Evolutionary conservation across 2,329 filamentous ascomycete species (phyloP).

Genomic region (Cercospora janseana): DNA sequence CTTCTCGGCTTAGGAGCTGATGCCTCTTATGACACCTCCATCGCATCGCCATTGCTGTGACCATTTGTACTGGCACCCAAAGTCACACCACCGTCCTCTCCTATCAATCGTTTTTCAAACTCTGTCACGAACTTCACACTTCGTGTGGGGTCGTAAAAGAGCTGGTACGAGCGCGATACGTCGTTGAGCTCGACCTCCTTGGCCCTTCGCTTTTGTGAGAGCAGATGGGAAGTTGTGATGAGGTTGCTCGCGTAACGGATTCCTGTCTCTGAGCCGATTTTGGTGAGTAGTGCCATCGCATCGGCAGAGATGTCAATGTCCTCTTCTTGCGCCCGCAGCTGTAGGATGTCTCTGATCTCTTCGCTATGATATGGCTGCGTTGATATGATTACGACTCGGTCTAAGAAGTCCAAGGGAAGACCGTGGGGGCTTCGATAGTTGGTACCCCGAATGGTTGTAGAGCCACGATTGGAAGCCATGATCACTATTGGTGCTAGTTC

Average conservation of each 20-base stretch:
- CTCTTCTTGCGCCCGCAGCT: constrained; percentile 91
- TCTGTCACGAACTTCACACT: constrained; percentile 89
- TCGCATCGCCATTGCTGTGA: constrained; percentile 45
- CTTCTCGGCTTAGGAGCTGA: constrained; percentile 15
- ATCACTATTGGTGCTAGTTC: constrained; percentile 96
- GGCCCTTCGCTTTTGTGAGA: constrained; percentile 79
- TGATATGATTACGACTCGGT: constrained; percentile 93
- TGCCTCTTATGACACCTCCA: constrained; percentile 60
- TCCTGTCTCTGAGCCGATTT: constrained; percentile 90
- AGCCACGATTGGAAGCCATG: constrained; percentile 96
- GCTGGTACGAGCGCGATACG: constrained; percentile 86
- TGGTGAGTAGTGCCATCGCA: constrained; percentile 86
- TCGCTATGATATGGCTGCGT: constrained; percentile 79
- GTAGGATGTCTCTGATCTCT: constrained; percentile 88
- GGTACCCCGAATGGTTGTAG: constrained; percentile 88
- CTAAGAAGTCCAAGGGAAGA: constrained; percentile 90
- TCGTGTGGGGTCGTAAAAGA: constrained; percentile 87
- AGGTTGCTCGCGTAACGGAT: constrained; percentile 96
- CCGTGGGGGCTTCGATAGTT: constrained; percentile 92
- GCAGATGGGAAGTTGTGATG: constrained; percentile 87
- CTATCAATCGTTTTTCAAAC: constrained; percentile 90
- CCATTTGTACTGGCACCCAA: constrained; percentile 54
- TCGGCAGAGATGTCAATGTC: constrained; percentile 90
- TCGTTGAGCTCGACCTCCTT: constrained; percentile 83
- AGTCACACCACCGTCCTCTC: constrained; percentile 76